Evolutionary conservation across 2,329 filamentous ascomycete genomes (phyloP).

Genomic region (Sporothrix phasma): DNA sequence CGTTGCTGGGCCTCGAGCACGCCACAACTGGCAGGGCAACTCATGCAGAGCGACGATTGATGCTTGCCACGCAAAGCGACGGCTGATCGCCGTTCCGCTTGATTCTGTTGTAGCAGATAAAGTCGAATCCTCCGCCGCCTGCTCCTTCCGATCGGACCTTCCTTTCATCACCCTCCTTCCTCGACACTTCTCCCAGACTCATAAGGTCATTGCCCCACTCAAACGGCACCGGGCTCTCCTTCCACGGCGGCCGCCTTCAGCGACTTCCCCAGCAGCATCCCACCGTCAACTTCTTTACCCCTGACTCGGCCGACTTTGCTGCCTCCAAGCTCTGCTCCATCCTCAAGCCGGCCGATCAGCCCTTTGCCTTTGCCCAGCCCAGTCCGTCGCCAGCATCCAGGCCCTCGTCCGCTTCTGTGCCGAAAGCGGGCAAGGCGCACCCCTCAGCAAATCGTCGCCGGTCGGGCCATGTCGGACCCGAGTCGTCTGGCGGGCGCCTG

Average conservation of each 20-base stretch:
- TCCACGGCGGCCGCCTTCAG: background rate
- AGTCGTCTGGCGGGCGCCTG: background rate
- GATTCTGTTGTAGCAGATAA: too few species aligned
- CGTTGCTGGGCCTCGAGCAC: too few species aligned
- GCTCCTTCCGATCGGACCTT: background rate
- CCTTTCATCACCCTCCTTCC: background rate
- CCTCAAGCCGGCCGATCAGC: background rate
- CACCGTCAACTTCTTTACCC: background rate
- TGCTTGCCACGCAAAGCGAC: too few species aligned
- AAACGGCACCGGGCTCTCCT: background rate
- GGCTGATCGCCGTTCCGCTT: too few species aligned
- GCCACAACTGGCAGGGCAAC: too few species aligned
- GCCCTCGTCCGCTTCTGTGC: background rate
- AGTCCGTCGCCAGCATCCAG: background rate
- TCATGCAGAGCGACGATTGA: too few species aligned
- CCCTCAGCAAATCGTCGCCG: slow-evolving; percentile 8
- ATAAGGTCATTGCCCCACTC: too few species aligned
- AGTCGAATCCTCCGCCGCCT: too few species aligned
- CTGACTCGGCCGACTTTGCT: background rate
- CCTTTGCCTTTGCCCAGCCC: slow-evolving; percentile 3
- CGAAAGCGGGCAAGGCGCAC: slow-evolving; percentile 21
- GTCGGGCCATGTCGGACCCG: background rate
- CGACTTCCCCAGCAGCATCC: background rate
- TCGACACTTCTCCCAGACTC: too few species aligned
- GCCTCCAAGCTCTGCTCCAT: background rate